Evolutionary conservation across 2,329 filamentous ascomycete genomes (phyloP).

Genomic region (Ophiocordyceps robertsii): DNA sequence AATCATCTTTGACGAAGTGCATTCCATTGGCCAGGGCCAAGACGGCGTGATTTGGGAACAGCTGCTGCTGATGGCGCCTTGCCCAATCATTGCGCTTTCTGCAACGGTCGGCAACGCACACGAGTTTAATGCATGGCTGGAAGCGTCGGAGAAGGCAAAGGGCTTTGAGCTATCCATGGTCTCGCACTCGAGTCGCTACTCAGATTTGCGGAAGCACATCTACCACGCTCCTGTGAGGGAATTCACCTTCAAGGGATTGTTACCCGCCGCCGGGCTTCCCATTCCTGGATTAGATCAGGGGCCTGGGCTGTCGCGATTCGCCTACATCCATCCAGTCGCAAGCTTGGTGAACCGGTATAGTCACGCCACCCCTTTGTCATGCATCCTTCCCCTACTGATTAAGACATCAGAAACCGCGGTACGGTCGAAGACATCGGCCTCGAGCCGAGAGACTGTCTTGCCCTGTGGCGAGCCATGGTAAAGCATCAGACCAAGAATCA

Average conservation of each 20-base stretch:
- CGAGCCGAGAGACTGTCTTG: conserved; percentile 58
- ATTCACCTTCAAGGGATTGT: no score
- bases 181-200: conserved; percentile 61
- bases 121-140: conserved; percentile 58
- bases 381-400: no score
- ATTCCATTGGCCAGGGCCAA: conserved; percentile 64
- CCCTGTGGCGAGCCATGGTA: conserved; percentile 50
- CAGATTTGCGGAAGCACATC: conserved; percentile 66
- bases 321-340: no score
- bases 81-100: conserved; percentile 66
- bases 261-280: no score
- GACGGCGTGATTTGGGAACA: conserved; percentile 73
- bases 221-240: no score
- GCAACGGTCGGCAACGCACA: conserved; percentile 66
- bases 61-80: conserved; percentile 58
- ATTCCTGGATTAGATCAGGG: no score
- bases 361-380: no score
- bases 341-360: no score
- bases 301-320: no score
- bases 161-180: conserved; percentile 55
- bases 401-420: no score
- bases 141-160: conserved; percentile 46
- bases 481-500: conserved; percentile 39
- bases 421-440: conserved; percentile 55
- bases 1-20: conserved; percentile 75